phyloP scores from a whole-genome alignment of 768 basidiomycete genomes.

The Rhizopogon vesiculosus region DNA sequence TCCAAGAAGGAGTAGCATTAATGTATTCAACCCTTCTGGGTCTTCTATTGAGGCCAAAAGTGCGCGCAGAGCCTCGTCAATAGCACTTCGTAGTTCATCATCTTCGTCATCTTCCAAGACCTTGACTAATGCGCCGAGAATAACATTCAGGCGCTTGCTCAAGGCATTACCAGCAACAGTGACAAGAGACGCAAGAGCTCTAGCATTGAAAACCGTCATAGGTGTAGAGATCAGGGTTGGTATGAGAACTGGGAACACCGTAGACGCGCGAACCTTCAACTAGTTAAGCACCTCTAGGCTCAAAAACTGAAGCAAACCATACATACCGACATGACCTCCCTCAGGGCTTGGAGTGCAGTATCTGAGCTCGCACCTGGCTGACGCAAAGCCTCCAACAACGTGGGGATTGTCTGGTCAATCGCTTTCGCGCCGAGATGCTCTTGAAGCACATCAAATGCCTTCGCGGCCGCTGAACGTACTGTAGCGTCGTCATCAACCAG shows the following conservation, averaged over 20 bases:
- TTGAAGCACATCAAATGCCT: constrained; percentile 87
- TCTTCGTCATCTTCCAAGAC: constrained; percentile 66
- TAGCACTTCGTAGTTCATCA: constrained; percentile 64
- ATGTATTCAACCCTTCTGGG: constrained; percentile 80
- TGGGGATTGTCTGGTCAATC: constrained; percentile 96
- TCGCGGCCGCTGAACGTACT: constrained; percentile 88
- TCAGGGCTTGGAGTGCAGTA: constrained; percentile 88
- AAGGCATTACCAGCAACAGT: constrained; percentile 91
- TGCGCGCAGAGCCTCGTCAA: constrained; percentile 72
- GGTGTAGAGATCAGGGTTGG: constrained; percentile 88
- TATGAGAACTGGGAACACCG: constrained; percentile 95
- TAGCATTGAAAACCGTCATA: constrained; percentile 93
- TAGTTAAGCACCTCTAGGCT: neutral
- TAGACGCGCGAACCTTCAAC: constrained; percentile 80
- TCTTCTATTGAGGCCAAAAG: constrained; percentile 79
- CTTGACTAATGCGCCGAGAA: constrained; percentile 76
- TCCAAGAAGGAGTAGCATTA: constrained; percentile 85
- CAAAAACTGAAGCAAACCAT: neutral
- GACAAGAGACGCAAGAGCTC: constrained; percentile 85
- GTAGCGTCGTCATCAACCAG: constrained; percentile 85
- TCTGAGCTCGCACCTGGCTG: constrained; percentile 93
- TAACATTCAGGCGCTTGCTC: constrained; percentile 74
- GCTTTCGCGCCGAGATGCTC: constrained; percentile 86
- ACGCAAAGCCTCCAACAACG: constrained; percentile 86
- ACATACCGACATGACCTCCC: constrained; percentile 90